Conservation (phyloP, 2,329 filamentous ascomycete genomes). For the Botryotinia calthae region DNA sequence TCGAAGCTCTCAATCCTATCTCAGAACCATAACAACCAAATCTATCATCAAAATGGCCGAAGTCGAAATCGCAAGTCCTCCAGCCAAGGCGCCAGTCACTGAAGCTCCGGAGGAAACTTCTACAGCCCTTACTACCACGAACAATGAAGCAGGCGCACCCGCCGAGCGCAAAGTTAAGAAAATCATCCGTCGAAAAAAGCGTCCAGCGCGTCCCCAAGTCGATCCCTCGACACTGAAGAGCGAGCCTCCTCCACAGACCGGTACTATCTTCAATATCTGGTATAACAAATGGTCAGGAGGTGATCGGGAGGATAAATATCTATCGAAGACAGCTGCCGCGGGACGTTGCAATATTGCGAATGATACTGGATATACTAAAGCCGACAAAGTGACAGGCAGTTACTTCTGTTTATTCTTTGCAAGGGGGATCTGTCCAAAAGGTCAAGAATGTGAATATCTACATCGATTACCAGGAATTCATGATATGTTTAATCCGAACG, state of each 20-base stretch:
- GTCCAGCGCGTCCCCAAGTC: constrained; percentile 86
- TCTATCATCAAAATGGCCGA: constrained; percentile 30
- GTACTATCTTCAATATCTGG: constrained; percentile 97
- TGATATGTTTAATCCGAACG: constrained; percentile 88
- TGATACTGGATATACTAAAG: constrained; percentile 76
- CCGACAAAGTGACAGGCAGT: constrained; percentile 71
- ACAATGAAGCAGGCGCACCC: constrained; percentile 32
- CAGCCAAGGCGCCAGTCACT: constrained; percentile 26
- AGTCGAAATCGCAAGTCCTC: constrained; percentile 31
- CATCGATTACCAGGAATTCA: constrained; percentile 83
- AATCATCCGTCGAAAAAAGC: constrained; percentile 85
- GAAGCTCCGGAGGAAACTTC: constrained; percentile 25
- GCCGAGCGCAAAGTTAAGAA: constrained; percentile 69
- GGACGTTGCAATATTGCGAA: constrained; percentile 82
- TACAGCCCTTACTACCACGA: constrained; percentile 33
- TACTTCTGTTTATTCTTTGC: constrained; percentile 95
- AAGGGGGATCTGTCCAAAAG: constrained; percentile 77
- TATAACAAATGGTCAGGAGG: constrained; percentile 98
- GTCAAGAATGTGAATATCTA: constrained; percentile 90
- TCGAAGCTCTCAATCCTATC: not conserved
- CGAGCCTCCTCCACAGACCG: constrained; percentile 86
- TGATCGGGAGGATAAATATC: constrained; percentile 87
- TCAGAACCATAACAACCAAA: constrained; percentile 18
- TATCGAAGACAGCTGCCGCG: constrained; percentile 76
- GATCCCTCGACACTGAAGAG: constrained; percentile 79